phyloP scores from a whole-genome alignment of 495 filamentous ascomycete genomes.

The Aspergillus saccharolyticus region DNA sequence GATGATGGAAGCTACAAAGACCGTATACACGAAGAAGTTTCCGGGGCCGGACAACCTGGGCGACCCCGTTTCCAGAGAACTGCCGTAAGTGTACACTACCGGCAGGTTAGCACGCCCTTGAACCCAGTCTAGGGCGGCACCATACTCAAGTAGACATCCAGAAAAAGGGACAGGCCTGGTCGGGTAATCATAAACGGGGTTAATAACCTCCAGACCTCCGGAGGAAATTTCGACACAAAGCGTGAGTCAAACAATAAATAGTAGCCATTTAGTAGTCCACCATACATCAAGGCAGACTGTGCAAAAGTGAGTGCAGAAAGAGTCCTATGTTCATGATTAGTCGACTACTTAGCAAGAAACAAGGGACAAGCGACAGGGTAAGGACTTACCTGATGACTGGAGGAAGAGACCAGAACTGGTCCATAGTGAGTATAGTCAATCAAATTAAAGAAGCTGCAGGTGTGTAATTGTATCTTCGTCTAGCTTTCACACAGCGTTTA shows the following conservation, averaged over 20 bases:
- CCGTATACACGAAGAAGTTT: conserved; percentile 62
- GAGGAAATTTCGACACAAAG: conserved; percentile 57
- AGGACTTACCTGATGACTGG: conserved; percentile 59
- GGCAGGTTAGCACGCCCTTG: conserved; percentile 25
- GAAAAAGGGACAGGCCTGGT: conserved; percentile 56
- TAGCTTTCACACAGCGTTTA: background rate
- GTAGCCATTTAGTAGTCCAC: conserved; percentile 49
- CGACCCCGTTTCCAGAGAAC: conserved; percentile 55
- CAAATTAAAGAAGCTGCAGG: conserved; percentile 12
- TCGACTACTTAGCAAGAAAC: background rate
- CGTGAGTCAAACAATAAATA: conserved; percentile 55
- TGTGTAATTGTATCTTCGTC: conserved; percentile 11
- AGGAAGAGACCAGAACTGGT: conserved; percentile 66
- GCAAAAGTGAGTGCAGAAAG: conserved; percentile 62
- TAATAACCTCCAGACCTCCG: conserved; percentile 63
- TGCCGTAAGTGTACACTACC: conserved; percentile 63
- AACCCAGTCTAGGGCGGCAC: conserved; percentile 11
- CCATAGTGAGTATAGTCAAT: conserved; percentile 37
- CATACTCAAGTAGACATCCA: conserved; percentile 82
- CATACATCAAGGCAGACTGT: conserved; percentile 56
- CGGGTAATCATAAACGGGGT: conserved; percentile 71
- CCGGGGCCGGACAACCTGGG: conserved; percentile 58
- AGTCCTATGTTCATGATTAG: conserved; percentile 45
- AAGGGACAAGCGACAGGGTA: background rate
- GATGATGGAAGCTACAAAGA: conserved; percentile 55